These are phyloP conservation scores for Piedraia hortae DNA, from an alignment of 2,329 filamentous ascomycete species.

Conservation along the genomic window DNA sequence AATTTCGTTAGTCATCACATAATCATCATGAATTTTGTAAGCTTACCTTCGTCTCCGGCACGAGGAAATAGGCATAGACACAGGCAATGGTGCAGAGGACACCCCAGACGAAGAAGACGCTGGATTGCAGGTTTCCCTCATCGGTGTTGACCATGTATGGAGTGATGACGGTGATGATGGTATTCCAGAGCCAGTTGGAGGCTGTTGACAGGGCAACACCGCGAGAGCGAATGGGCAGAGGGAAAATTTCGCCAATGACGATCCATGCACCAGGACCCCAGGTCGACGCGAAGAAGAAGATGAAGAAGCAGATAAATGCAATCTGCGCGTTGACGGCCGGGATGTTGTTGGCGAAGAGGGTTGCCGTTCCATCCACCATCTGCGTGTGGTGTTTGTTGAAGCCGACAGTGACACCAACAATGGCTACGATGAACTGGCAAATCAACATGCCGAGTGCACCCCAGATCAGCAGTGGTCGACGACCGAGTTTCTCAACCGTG, in stretches of 20 bases:
- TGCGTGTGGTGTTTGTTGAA: conserved; percentile 13
- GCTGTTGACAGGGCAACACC: conserved; percentile 69
- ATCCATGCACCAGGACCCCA: conserved; percentile 52
- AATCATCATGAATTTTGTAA: conserved; percentile 1
- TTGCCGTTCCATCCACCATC: conserved; percentile 4
- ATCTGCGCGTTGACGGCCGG: conserved; percentile 37
- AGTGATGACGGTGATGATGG: conserved; percentile 10
- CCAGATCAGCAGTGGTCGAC: conserved; percentile 50
- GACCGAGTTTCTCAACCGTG: conserved; percentile 56
- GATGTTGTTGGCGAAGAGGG: conserved; percentile 10
- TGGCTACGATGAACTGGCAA: conserved; percentile 68
- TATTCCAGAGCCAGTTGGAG: conserved; percentile 63
- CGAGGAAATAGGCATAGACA: conserved; percentile 43
- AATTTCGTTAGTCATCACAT: too few species aligned
- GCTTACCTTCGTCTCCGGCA: conserved; percentile 19
- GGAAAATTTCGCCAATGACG: conserved; percentile 74
- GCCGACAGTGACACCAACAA: conserved; percentile 23
- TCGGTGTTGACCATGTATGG: conserved; percentile 41
- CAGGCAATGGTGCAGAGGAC: conserved; percentile 18
- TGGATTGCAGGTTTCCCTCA: conserved; percentile 23
- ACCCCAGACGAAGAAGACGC: conserved; percentile 19
- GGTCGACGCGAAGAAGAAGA: conserved; percentile 74
- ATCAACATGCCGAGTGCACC: conserved; percentile 61
- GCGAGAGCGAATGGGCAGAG: conserved; percentile 62
- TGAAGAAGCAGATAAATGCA: conserved; percentile 72